These are phyloP conservation scores for Naganishia sp. DNA, from an alignment of 1,284 basidiomycete species.

Conservation along the genomic window DNA sequence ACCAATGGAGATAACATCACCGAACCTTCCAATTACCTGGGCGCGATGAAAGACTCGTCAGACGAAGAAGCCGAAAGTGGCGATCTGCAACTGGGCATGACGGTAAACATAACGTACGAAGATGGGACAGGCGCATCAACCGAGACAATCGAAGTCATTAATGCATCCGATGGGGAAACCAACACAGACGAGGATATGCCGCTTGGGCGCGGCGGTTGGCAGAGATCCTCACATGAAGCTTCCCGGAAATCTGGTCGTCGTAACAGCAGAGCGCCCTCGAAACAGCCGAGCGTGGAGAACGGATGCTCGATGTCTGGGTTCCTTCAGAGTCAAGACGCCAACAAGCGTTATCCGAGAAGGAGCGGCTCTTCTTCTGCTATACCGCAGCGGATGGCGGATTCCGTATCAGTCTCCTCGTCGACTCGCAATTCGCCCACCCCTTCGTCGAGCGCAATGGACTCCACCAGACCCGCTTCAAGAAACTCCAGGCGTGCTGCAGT, in stretches of 20 bases:
- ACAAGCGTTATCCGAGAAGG: background rate
- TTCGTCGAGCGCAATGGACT: background rate
- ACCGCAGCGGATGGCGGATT: slow-evolving; percentile 19
- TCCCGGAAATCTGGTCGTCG: background rate
- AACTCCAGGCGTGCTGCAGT: slow-evolving; percentile 15
- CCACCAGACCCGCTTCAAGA: slow-evolving; percentile 1
- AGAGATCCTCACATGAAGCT: background rate
- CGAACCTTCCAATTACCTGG: too few species aligned
- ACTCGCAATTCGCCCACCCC: slow-evolving; percentile 3
- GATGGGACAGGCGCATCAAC: background rate
- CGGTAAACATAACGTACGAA: background rate
- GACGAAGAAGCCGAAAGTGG: background rate
- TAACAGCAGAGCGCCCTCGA: background rate
- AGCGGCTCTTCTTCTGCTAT: slow-evolving; percentile 3
- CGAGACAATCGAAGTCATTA: background rate
- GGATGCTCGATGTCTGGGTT: background rate
- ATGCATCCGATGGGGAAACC: background rate
- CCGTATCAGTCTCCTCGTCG: slow-evolving; percentile 4
- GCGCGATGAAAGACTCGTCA: too few species aligned
- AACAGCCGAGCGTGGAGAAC: background rate
- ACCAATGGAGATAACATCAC: background rate
- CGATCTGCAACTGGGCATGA: background rate
- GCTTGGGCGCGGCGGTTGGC: background rate
- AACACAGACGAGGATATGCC: background rate
- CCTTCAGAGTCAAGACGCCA: background rate